Base-by-base conservation (phyloP, 768 basidiomycete species). In the Tulasnella sp. region DNA sequence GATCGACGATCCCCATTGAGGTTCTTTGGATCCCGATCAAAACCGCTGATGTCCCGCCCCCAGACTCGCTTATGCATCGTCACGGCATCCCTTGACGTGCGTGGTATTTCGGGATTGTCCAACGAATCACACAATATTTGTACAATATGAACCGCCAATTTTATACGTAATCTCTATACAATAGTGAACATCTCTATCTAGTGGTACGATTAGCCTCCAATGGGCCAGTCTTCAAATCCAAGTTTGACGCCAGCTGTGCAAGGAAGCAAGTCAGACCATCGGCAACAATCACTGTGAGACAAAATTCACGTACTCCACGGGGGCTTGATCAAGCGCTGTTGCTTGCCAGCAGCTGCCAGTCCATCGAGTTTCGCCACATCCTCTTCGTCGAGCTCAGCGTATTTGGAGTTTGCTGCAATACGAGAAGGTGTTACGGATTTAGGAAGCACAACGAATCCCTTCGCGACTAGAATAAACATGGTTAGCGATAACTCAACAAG, bases 371-470 rank as follows among this genome's bases (percentile, higher is more conserved):
- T 56, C 24, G 42, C 35, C 3, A 56, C 32, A 41, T 56, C 55
- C 10, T 44, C 55, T 6, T 29, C 19, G 27, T 33, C 40, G 3
- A 56, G 37, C 19, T 45, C 24, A 6, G 53, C 34, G 25, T 45
- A 50, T 13, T 47, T 15, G 8, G 41, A 15, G 41, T 56, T 56
- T 20, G 41, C 19, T 4, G n/a, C 25, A 60, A 87, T 80, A 19
- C 85, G 78, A 47, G 70, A 64, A 48, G 74, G 69, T 4, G 78
- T 86, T 35, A 88, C 85, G 4, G 80, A 83, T 68, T 89, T 89
- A 20, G 83, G 72, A 33, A 89, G 68, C 24, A 84, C 84, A 32
- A 84, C 71, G 37, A 78, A 68, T 32, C 72, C 76, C 60, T 83
- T 81, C 10, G 72, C 69, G 46, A 83, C 79, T 79, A 59, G 16